Base-by-base conservation (phyloP, 495 filamentous ascomycete genomes). In the Cenococcum geophilum region DNA sequence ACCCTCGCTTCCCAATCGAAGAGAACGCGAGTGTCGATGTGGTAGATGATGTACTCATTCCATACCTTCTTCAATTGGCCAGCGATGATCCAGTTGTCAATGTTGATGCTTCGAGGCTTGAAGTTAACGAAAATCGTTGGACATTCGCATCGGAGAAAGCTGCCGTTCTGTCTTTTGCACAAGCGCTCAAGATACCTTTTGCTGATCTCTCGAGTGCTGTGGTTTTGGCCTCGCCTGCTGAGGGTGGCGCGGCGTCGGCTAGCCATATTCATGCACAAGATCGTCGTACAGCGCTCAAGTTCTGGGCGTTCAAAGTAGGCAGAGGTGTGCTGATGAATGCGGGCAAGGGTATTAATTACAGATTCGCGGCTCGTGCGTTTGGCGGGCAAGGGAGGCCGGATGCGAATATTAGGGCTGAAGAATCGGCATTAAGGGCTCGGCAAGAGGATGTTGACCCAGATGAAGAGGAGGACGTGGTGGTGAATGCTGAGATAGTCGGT, bases 261-360 rank as follows among this genome's bases (percentile, higher is more conserved):
- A 18, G 32, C 42, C n/a, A 53, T 0, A 21, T 57, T 10, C n/a
- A 59, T 21, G 32, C 40, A 5, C 52, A 62, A 43, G 73, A 77
- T 51, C 64, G 73, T 16, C 42, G 59, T 42, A 75, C 76, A 6
- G 76, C 80, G 11, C 73, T 69, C 20, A 72, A 76, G 16, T 86
- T 84, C 65, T 89, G 86, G 86, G 78, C 76, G 16, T 68, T 84
- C 23, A 81, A 80, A 45, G 82, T 89, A 6, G 84, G 78, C 4
- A 75, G 86, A 47, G 80, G 83, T 0, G 59, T 89, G 1, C 66
- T 90, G 52, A 78, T 86, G 79, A 81, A 80, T 55, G 80, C 80
- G n/a, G 80, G 77, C 0, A 77, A 79, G 54, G 77, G 76, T 5
- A 72, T 88, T 49, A 78, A 82, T 40, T 86, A 80, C 71, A 71